Conservation (phyloP, 768 basidiomycete species). For the Russula ochroleuca region DNA sequence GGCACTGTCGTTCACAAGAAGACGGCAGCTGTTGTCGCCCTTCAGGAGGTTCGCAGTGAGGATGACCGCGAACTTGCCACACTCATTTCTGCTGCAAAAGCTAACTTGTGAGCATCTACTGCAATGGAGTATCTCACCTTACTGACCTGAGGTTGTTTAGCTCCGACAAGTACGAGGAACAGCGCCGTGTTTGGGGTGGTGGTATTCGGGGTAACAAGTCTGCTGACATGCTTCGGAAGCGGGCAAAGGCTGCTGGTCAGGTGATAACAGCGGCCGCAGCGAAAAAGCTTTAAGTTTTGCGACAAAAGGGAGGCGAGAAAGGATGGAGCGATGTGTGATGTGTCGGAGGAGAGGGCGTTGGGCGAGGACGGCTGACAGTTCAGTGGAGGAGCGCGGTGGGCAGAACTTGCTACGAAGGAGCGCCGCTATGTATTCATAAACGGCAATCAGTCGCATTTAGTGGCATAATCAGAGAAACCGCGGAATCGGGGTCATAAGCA, state of each 20-base stretch:
- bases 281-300: constrained; percentile 57
- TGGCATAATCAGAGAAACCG: too few species aligned
- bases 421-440: too few species aligned
- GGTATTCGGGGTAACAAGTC: constrained; percentile 49
- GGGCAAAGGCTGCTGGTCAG: constrained; percentile 86
- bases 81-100: constrained; percentile 89
- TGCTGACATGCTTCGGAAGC: constrained; percentile 87
- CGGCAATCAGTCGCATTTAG: too few species aligned
- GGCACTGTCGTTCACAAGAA: constrained; percentile 99
- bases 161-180: constrained; percentile 72
- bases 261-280: constrained; percentile 50
- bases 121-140: background rate
- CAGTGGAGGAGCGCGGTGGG: too few species aligned
- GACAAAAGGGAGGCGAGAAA: too few species aligned
- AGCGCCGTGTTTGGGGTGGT: constrained; percentile 30
- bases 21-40: constrained; percentile 85
- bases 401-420: too few species aligned
- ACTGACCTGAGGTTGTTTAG: constrained; percentile 35
- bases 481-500: too few species aligned
- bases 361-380: too few species aligned
- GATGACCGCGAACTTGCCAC: constrained; percentile 91
- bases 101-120: constrained; percentile 74
- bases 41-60: constrained; percentile 94
- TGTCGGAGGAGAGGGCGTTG: too few species aligned
- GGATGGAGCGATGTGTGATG: too few species aligned